Percentiles rank a stretch among this genome's conserved stretches.
Evolutionary conservation across 768 basidiomycete genomes (phyloP).

Genomic region (Rhodotorula taiwanensis): DNA sequence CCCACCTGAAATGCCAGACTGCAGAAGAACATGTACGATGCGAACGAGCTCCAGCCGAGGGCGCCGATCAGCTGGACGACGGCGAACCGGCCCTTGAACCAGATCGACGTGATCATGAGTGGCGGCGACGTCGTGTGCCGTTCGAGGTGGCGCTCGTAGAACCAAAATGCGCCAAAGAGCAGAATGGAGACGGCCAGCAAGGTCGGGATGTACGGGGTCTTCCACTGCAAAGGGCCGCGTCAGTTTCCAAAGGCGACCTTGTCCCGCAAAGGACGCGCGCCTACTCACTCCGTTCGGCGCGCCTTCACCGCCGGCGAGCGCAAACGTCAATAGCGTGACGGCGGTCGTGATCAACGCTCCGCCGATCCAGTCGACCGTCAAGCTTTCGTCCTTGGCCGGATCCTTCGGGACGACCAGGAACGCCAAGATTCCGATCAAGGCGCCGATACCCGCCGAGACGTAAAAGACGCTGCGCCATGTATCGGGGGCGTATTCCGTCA

Average conservation of each 20-base stretch:
- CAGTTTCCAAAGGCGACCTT: background rate
- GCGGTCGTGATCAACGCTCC: constrained; percentile 60
- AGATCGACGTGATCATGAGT: constrained; percentile 18
- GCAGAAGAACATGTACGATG: constrained; percentile 14
- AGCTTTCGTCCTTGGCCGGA: constrained; percentile 41
- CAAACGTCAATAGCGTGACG: constrained; percentile 64
- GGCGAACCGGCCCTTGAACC: constrained; percentile 15
- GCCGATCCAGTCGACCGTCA: constrained; percentile 69
- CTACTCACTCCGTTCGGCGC: constrained; percentile 49
- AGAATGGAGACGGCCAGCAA: constrained; percentile 59
- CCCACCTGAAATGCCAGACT: background rate
- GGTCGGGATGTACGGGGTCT: constrained; percentile 56
- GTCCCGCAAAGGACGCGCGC: too few species aligned
- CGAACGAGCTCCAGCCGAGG: constrained; percentile 13
- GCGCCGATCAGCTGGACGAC: constrained; percentile 15
- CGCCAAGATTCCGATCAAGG: constrained; percentile 53
- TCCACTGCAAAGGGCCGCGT: constrained; percentile 6
- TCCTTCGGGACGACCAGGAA: constrained; percentile 61
- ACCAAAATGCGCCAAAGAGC: constrained; percentile 54
- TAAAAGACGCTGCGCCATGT: constrained; percentile 68
- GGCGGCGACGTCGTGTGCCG: background rate
- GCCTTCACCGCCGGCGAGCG: constrained; percentile 61
- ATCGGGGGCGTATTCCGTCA: constrained; percentile 14
- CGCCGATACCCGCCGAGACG: constrained; percentile 56
- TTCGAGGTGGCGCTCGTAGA: constrained; percentile 64